Evolutionary conservation across 225 moss, liverwort and hornwort genomes (phyloP).

Genomic region (Neckera pumila): DNA sequence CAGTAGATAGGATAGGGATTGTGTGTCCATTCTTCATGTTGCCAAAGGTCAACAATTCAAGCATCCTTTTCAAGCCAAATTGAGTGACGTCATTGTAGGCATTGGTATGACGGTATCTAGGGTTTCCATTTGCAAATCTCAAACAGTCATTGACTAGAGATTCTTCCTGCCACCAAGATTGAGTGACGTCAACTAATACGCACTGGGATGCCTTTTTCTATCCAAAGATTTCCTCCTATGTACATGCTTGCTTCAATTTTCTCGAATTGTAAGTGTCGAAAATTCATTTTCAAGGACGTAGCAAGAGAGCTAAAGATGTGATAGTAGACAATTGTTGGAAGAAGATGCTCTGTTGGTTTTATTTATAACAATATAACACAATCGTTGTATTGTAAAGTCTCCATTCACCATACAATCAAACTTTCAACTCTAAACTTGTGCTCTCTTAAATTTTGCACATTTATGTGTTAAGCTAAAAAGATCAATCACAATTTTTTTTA

Average conservation of each 20-base stretch:
- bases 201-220: not conserved
- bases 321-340: fast-evolving
- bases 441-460: not conserved
- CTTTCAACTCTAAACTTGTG: not conserved
- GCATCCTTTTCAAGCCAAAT: not conserved
- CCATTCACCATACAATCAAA: not conserved
- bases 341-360: not conserved
- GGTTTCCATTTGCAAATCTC: fast-evolving
- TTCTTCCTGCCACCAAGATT: fast-evolving
- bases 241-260: not conserved
- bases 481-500: not conserved
- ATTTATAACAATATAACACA: not conserved
- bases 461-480: no score
- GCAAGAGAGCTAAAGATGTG: no score
- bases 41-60: not conserved
- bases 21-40: not conserved
- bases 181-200: fast-evolving
- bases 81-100: not conserved
- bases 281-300: fast-evolving
- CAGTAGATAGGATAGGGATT: fast-evolving
- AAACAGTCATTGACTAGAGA: not conserved
- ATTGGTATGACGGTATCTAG: fast-evolving
- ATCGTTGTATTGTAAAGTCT: not conserved
- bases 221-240: not conserved
- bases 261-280: fast-evolving